These are phyloP conservation scores for Verbena officinalis DNA, from an alignment of 257 asterid species.

Conservation along the genomic window DNA sequence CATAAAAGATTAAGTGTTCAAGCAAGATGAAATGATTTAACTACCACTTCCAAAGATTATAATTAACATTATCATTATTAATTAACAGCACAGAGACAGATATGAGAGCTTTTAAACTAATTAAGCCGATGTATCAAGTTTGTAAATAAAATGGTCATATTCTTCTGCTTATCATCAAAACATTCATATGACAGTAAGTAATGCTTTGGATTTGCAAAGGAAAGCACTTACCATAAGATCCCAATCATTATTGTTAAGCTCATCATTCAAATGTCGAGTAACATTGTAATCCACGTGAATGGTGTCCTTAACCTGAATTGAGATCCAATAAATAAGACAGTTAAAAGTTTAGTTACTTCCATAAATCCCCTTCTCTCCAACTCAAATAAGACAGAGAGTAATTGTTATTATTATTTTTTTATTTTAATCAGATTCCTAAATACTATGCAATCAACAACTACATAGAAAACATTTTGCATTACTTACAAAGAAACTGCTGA, in stretches of 20 bases:
- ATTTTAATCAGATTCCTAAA: constrained; percentile 2
- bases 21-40: constrained; percentile 2
- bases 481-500: constrained; percentile 94
- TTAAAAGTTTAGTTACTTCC: constrained; percentile 8
- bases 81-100: background rate
- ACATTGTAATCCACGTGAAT: constrained; percentile 92
- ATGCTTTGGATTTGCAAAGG: constrained; percentile 21
- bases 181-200: constrained; percentile 17
- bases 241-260: constrained; percentile 71
- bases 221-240: constrained; percentile 69
- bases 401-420: background rate
- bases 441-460: constrained; percentile 1
- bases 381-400: background rate
- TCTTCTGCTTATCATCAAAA: constrained; percentile 3
- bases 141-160: constrained; percentile 6
- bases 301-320: constrained; percentile 85
- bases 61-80: background rate
- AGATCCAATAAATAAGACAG: constrained; percentile 23
- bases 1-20: background rate
- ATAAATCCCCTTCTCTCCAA: background rate
- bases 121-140: background rate
- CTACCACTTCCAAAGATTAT: background rate
- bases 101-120: background rate
- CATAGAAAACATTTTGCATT: background rate
- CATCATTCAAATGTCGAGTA: constrained; percentile 71